A percentile compares a stretch with the other conserved stretches of the same genome.
Conservation (phyloP, 2,329 filamentous ascomycete species). For the Lasiodiplodia theobromae region DNA sequence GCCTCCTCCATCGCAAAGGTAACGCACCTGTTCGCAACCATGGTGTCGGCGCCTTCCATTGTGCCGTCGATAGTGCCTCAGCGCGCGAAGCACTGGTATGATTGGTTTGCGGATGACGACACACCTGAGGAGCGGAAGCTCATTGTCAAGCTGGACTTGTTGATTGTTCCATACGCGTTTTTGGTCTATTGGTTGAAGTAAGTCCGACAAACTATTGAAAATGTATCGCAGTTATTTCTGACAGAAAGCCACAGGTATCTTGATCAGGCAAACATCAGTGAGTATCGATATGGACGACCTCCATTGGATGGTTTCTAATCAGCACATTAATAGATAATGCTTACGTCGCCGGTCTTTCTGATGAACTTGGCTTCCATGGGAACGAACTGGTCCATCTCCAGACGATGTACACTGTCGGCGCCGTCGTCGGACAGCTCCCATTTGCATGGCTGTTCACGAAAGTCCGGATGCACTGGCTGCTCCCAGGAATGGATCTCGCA, state of each 20-base stretch:
- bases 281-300: conserved; percentile 28
- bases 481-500: conserved; percentile 59
- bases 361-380: conserved; percentile 59
- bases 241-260: conserved; percentile 48
- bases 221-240: background rate
- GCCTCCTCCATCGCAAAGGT: background rate
- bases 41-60: conserved; percentile 11
- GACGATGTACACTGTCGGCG: conserved; percentile 60
- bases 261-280: conserved; percentile 63
- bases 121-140: conserved; percentile 59
- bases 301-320: background rate
- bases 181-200: conserved; percentile 62
- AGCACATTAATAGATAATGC: conserved; percentile 56
- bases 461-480: conserved; percentile 56
- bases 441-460: conserved; percentile 59
- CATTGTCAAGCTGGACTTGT: conserved; percentile 62
- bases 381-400: conserved; percentile 65
- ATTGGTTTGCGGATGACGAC: conserved; percentile 50
- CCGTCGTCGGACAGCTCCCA: conserved; percentile 60
- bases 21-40: background rate
- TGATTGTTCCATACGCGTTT: conserved; percentile 65
- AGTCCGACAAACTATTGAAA: too few relatives aligned
- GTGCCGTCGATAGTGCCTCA: conserved; percentile 17
- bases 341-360: conserved; percentile 62
- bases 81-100: conserved; percentile 17